Evolutionary conservation across 441 rosid genomes (phyloP).

Genomic region (Gossypium davidsonii): DNA sequence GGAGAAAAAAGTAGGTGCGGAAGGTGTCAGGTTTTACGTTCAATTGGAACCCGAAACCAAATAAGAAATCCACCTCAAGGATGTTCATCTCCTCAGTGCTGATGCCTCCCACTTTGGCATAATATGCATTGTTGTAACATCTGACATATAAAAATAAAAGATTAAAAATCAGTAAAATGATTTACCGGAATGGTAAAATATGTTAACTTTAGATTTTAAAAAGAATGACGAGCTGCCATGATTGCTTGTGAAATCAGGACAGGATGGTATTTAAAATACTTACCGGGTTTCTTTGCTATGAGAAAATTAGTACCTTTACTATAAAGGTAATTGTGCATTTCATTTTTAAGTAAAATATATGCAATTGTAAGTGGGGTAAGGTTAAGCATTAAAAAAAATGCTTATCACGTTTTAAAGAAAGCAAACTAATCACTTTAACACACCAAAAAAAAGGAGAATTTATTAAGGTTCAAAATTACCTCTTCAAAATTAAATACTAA

Average conservation of each 20-base stretch:
- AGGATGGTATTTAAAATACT: background rate
- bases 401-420: too few species aligned
- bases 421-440: too few species aligned
- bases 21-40: slow-evolving; percentile 61
- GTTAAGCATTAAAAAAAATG: too few species aligned
- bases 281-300: too few species aligned
- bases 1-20: slow-evolving; percentile 53
- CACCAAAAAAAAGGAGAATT: too few species aligned
- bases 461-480: background rate
- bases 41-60: slow-evolving; percentile 68
- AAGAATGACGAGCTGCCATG: slow-evolving; percentile 15
- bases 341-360: too few species aligned
- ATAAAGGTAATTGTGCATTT: too few species aligned
- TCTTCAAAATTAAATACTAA: too few species aligned
- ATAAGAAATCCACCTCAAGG: slow-evolving; percentile 80
- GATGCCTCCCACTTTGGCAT: slow-evolving; percentile 82
- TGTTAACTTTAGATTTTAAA: too few species aligned
- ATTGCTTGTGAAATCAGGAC: slow-evolving; percentile 7
- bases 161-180: background rate
- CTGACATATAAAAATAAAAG: slow-evolving; percentile 25
- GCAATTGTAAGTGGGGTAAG: too few species aligned
- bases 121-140: slow-evolving; percentile 68
- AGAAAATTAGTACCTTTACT: too few species aligned
- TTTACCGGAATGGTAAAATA: background rate
- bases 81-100: slow-evolving; percentile 76